Evolutionary conservation across 73 alveolate species (phyloP).

Genomic region (Paramecium bursaria): DNA sequence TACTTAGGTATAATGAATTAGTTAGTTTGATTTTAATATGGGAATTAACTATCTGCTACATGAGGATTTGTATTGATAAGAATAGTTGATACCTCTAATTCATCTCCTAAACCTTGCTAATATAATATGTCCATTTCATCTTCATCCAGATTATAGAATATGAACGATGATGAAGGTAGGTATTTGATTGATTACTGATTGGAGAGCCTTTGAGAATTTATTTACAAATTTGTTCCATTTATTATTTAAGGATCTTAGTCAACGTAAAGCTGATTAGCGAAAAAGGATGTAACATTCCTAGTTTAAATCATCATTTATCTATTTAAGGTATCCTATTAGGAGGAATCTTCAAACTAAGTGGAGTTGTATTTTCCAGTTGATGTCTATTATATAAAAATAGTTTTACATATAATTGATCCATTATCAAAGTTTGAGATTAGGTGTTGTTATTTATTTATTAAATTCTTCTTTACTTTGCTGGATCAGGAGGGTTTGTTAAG

Average conservation of each 20-base stretch:
- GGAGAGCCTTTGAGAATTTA: background rate
- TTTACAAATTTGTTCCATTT: background rate
- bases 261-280: background rate
- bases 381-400: no score
- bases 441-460: no score
- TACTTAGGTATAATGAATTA: no score
- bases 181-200: background rate
- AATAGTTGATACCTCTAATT: background rate
- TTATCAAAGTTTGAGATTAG: background rate
- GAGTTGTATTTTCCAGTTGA: background rate
- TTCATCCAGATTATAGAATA: background rate
- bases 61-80: background rate
- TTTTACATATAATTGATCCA: background rate
- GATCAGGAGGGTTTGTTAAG: background rate
- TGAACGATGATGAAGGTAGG: background rate
- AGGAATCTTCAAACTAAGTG: background rate
- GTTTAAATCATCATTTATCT: background rate
- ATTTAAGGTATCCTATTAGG: background rate
- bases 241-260: background rate
- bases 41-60: background rate
- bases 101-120: background rate
- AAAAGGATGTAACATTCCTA: background rate
- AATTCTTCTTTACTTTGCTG: background rate
- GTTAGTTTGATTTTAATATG: background rate
- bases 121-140: background rate